Evolutionary conservation across 441 rosid genomes (phyloP).

Genomic region (Gossypium lobatum): DNA sequence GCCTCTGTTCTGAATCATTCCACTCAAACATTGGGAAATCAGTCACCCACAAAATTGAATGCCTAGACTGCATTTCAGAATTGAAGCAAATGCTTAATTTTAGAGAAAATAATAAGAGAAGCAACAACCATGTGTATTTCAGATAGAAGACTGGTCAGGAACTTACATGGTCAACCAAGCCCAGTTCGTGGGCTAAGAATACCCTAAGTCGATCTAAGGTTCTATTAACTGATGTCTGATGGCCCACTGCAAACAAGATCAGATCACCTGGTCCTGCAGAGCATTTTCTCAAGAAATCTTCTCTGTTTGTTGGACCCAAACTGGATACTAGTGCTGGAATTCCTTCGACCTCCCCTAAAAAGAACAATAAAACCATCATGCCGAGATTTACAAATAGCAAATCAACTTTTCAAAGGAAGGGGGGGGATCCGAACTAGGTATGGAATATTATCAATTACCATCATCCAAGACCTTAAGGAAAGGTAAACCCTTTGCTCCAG

Average conservation of each 20-base stretch:
- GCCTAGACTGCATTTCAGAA: constrained; percentile 51
- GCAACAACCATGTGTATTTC: constrained; percentile 5
- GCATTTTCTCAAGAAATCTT: constrained; percentile 47
- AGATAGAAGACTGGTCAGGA: constrained; percentile 10
- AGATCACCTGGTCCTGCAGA: constrained; percentile 79
- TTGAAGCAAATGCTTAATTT: constrained; percentile 12
- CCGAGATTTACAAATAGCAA: neutral
- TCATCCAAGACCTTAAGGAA: constrained; percentile 80
- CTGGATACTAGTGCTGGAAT: constrained; percentile 66
- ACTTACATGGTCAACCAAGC: constrained; percentile 71
- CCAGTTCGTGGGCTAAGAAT: constrained; percentile 60
- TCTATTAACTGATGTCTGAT: constrained; percentile 62
- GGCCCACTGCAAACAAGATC: constrained; percentile 83
- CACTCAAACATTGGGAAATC: constrained; percentile 98
- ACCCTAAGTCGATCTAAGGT: constrained; percentile 74
- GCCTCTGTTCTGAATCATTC: constrained; percentile 80
- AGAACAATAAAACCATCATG: constrained; percentile 9
- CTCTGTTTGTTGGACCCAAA: constrained; percentile 46
- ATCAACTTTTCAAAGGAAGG: neutral
- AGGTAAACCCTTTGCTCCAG: constrained; percentile 94
- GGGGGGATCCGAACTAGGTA: neutral
- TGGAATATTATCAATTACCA: constrained; percentile 41
- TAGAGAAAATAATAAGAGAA: constrained; percentile 8
- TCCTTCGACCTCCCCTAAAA: constrained; percentile 73
- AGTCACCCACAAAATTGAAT: constrained; percentile 89